Evolutionary conservation across 768 basidiomycete genomes (phyloP), one percentile per base, ranked within the genome.

Genomic region (Chalciporus chontae): DNA sequence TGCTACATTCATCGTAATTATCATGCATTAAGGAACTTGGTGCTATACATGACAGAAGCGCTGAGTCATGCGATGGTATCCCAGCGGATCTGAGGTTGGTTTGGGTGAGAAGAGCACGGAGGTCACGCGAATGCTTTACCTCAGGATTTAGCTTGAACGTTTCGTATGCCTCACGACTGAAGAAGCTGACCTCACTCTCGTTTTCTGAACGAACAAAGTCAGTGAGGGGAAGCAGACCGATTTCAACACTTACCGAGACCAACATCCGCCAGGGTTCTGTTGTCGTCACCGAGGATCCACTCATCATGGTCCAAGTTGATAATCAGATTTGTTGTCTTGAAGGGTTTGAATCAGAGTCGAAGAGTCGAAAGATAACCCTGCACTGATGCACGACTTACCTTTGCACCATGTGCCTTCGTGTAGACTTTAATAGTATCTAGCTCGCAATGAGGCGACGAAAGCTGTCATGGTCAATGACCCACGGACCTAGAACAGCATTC

Each of bases 241-340:
- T 18, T n/a, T 38, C n/a, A 21, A 43, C 19, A 70, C 84, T 49
- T 50, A 94, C 95, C 89, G 42, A 94, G 79, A 15, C 87, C 92
- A 31, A 80, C 68, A 4, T 84, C 80, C 2, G 75, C 80, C n/a
- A 99, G 76, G 1, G 72, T 75, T 60, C 77, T 79, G 8, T 64
- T 63, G 36, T 85, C 85, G 55, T 92, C 83, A 41, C 79, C 71
- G 14, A 94, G 69, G 53, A 97, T 90, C 90, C 93, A 95, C 8
- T 92, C 89, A 50, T 98, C 95, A 61, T 94, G 81, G 62, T 96
- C 93, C 50, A 98, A 78, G 68, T 99, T 99, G 64, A 99, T 97
- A 69, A 99, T 97, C 24, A 99, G 77, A 71, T 99, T 98, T 27
- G 89, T 89, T 1, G 94, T 95, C 95, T 97, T 60, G 50, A 42